Evolutionary conservation across 2,329 filamentous ascomycete genomes (phyloP), one percentile per base, ranked within the genome.

Genomic region (Bipolaris sorokiniana): DNA sequence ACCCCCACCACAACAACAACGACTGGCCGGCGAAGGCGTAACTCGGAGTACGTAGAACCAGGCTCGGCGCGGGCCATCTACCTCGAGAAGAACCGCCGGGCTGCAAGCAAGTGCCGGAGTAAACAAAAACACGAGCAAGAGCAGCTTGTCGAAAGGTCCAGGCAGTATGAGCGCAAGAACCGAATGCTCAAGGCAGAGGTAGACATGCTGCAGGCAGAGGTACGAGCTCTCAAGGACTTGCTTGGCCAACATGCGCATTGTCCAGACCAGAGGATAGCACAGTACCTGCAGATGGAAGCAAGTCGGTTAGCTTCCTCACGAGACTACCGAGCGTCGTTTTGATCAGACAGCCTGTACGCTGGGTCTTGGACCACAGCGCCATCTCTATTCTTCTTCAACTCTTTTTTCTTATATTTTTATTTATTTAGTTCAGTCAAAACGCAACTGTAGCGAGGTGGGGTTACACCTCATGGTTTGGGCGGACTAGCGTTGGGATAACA

Each of bases 21-120:
- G 2, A 31, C 50, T 7, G 11, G 31, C 4, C 54, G 61, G 18
- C 57, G 67, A 16, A 61, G 64, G 46, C 62, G 64, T 33, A 64
- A 51, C 10, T 65, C 60, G 1, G 61, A 65, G 10, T 61, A 62
- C 22, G 65, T 63, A 3, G 70, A 68, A 23, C 64, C 67, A 1
- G 66, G 65, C 6, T 70, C 71, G 7, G 70, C 68, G 31, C 61
- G 72, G 13, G 70, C 67, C 6, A 55, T 69, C n/a, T 74, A 73
- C 63, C 80, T 90, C 0, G 86, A 89, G 72, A 84, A 88, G 54
- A 92, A 92, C 71, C 82, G 89, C 6, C 77, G 88, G 6, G 89
- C 89, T 0, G 89, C 89, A 1, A 89, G 85, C 67, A 91, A 90
- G 67, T 91, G 88, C 67, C 83, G 89, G 3, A 84, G 85, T 65